Evolutionary conservation across 2,329 filamentous ascomycete genomes (phyloP).

Genomic region (Diaporthe vaccinii): DNA sequence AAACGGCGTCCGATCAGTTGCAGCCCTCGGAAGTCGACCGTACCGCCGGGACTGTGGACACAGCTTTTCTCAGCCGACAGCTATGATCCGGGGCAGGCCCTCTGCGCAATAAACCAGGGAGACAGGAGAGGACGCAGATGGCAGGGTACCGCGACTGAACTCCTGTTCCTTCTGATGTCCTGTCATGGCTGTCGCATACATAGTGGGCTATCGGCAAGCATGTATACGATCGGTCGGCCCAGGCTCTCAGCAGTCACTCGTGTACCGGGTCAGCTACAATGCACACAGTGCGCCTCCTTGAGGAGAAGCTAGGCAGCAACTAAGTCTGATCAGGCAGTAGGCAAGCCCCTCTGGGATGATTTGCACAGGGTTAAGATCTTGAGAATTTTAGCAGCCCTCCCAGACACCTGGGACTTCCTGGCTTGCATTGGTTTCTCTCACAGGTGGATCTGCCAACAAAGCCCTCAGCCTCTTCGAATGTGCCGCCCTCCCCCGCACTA

Average conservation of each 20-base stretch:
- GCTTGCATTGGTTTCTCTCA: conserved; percentile 30
- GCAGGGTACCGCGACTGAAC: conserved; percentile 28
- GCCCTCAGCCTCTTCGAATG: conserved; percentile 27
- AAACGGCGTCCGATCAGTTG: conserved; percentile 29
- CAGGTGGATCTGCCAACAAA: conserved; percentile 30
- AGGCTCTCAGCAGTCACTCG: conserved; percentile 22
- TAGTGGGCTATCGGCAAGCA: conserved; percentile 32
- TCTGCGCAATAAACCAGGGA: conserved; percentile 9
- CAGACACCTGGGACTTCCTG: conserved; percentile 36
- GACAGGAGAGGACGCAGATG: conserved; percentile 12
- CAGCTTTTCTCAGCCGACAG: conserved; percentile 2
- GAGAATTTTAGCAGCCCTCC: conserved; percentile 32
- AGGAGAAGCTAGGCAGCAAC: conserved; percentile 7
- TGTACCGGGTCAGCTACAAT: conserved; percentile 27
- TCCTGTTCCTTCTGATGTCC: conserved; percentile 18
- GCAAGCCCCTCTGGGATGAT: conserved; percentile 25
- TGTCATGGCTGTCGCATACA: conserved; percentile 26
- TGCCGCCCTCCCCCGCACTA: conserved; percentile 36
- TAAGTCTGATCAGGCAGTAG: conserved; percentile 36
- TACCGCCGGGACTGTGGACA: conserved; percentile 25
- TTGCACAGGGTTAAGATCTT: conserved; percentile 35
- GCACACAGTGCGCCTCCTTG: conserved; percentile 25
- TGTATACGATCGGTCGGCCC: conserved; percentile 32
- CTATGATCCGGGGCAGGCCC: conserved; percentile 13
- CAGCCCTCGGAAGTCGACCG: conserved; percentile 33